Base-by-base conservation (phyloP, 192 early-diverging fungal species). In the Coemansia furcata region DNA sequence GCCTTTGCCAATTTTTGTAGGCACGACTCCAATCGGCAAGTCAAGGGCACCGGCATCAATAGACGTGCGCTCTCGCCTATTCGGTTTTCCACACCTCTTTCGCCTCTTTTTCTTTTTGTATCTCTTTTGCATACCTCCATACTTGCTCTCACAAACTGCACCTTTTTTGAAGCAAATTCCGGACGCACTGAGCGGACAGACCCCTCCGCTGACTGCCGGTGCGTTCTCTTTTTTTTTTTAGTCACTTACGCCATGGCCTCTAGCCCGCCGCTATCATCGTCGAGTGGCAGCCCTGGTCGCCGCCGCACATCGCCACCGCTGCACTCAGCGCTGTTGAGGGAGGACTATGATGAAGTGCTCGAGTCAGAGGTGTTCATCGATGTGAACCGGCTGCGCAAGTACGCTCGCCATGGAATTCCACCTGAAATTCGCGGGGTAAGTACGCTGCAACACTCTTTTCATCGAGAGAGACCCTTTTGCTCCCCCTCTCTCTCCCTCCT, bases 301-400 rank as follows among this genome's bases (percentile, higher is more conserved):
- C 80, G 73, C 8, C 81, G 69, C 55, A 55, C 73, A 29, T 74
- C 79, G 63, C 73, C 84, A 29, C 85, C 65, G 60, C 73, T 61
- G 63, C 81, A 86, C 32, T 86, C 87, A 29, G 63, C 80, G 35
- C 68, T 74, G 59, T 63, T 60, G 50, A 46, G 71, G 19, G 74
- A 74, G 66, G 92, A 94, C 52, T 91, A 89, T 73, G 81, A 82
- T 64, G 90, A 93, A 37, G 86, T 92, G 40, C 85, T 93, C 49
- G 87, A 92, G 67, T 86, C 93, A 10, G 93, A 94, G 71, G 89
- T 91, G 15, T 87, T 89, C 75, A 85, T 96, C 66, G 93, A 95
- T 61, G 77, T 95, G 43, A 91, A 93, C 66, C 86, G 86, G 77
- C 84, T 96, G 57, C 78, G 92, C 55, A 82, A 88, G 65, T 85